These are phyloP conservation scores for Colletotrichum sp. DNA, from an alignment of 2,329 filamentous ascomycete species.

Conservation along the genomic window DNA sequence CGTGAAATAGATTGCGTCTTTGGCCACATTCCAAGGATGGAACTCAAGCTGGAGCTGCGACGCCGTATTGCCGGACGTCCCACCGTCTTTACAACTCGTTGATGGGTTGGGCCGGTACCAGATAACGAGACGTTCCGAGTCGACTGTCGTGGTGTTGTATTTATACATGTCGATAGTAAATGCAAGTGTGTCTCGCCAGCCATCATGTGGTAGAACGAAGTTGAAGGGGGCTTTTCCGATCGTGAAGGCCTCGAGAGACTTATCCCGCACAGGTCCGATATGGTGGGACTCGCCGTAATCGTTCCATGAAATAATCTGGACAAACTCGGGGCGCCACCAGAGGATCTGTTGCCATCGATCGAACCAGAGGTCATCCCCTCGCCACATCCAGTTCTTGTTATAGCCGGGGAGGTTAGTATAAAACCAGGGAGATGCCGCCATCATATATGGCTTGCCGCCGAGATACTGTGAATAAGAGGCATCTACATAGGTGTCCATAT, in stretches of 20 bases:
- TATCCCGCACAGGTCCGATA: constrained; percentile 50
- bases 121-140: constrained; percentile 22
- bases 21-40: constrained; percentile 11
- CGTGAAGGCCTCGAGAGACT: not conserved
- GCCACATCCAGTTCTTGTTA: constrained; percentile 67
- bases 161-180: constrained; percentile 57
- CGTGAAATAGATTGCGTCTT: constrained; percentile 20
- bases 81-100: constrained; percentile 23
- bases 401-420: constrained; percentile 62
- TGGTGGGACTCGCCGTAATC: constrained; percentile 62
- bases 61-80: constrained; percentile 30
- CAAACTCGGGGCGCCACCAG: constrained; percentile 57
- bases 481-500: constrained; percentile 22
- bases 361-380: constrained; percentile 64
- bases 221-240: constrained; percentile 40
- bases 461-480: constrained; percentile 18
- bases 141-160: constrained; percentile 32
- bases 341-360: constrained; percentile 61
- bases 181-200: constrained; percentile 52
- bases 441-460: constrained; percentile 43
- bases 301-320: constrained; percentile 57
- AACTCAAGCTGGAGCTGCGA: constrained; percentile 26
- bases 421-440: constrained; percentile 63
- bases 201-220: constrained; percentile 57
- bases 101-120: constrained; percentile 28